Evolutionary conservation across 2,329 filamentous ascomycete species (phyloP).

Genomic region (Aspergillus jensenii): DNA sequence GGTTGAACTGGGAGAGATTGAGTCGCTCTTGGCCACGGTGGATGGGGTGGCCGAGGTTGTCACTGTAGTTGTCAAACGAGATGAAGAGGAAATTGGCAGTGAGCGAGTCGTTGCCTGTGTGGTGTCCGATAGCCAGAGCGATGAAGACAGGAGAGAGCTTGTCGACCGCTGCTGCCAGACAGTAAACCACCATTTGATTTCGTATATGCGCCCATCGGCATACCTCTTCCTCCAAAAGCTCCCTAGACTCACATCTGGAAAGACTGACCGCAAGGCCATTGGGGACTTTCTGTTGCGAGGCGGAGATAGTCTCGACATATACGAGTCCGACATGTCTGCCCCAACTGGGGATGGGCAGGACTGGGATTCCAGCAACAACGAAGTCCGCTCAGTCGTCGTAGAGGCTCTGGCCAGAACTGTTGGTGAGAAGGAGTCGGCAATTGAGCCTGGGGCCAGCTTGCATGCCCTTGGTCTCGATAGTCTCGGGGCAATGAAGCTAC

Average conservation of each 20-base stretch:
- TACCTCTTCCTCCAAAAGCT: conserved; percentile 24
- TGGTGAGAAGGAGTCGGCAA: conserved; percentile 11
- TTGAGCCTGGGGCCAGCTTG: conserved; percentile 19
- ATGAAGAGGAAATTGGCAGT: conserved; percentile 13
- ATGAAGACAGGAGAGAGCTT: conserved; percentile 11
- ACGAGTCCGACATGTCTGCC: background rate
- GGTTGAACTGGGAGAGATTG: conserved; percentile 77
- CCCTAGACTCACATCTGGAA: conserved; percentile 26
- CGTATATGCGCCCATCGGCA: conserved; percentile 26
- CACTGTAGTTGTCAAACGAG: background rate
- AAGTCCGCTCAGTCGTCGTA: conserved; percentile 1
- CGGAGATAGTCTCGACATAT: background rate
- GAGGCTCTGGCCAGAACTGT: conserved; percentile 11
- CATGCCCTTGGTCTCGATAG: conserved; percentile 35
- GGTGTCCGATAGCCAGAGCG: conserved; percentile 13
- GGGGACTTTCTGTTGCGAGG: conserved; percentile 4
- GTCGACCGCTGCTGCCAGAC: background rate
- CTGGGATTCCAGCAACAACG: background rate
- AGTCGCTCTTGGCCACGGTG: conserved; percentile 41
- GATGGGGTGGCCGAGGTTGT: conserved; percentile 5
- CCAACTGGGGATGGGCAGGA: conserved; percentile 2
- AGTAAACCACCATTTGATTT: conserved; percentile 14
- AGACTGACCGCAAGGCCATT: conserved; percentile 27
- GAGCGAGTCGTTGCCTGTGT: conserved; percentile 29
- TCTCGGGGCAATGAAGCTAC: conserved; percentile 34